These are phyloP conservation scores for Turritis glabra DNA, from an alignment of 345 rosid genomes.

Conservation along the genomic window DNA sequence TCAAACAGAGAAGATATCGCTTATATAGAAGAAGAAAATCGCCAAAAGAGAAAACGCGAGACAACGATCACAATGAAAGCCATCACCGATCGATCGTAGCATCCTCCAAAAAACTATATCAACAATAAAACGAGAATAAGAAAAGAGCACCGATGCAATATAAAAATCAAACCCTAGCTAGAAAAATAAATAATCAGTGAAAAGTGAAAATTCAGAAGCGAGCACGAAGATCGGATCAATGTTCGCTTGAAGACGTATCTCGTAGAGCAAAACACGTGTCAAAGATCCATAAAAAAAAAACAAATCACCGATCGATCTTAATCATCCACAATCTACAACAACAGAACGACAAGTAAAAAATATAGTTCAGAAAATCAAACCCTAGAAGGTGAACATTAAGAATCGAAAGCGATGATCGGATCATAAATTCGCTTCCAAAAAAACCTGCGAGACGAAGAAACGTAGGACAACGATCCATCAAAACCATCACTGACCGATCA, in stretches of 20 bases:
- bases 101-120: slow-evolving; percentile 19
- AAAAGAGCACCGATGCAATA: no score
- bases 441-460: no score
- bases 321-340: background rate
- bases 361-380: no score
- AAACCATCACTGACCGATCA: no score
- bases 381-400: no score
- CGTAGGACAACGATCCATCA: no score
- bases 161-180: no score
- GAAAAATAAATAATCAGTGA: no score
- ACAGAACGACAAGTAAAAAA: no score
- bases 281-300: background rate
- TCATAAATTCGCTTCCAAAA: no score
- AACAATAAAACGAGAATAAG: background rate
- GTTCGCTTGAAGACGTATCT: background rate
- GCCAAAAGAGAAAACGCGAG: background rate
- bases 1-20: background rate
- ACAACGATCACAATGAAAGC: background rate
- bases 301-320: background rate
- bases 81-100: background rate
- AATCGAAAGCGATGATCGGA: no score
- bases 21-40: background rate
- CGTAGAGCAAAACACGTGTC: background rate
- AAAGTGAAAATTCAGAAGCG: background rate
- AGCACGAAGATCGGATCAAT: background rate